Conservation (phyloP, 768 basidiomycete genomes). For the Phanerochaete carnosa region DNA sequence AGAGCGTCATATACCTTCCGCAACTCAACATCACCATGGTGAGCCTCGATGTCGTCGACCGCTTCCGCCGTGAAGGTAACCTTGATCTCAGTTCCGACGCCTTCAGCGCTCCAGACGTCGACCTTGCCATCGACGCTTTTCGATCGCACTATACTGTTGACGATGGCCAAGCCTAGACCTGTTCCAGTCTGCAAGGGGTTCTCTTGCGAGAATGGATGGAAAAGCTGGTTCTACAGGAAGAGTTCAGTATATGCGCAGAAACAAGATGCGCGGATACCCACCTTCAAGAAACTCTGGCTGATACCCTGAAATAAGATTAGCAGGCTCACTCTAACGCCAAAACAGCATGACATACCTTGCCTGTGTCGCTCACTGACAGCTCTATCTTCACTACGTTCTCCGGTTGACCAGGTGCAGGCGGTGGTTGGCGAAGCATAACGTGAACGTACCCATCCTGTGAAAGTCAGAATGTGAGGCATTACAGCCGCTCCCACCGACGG, state of each 20-base stretch:
- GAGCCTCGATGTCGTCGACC: constrained; percentile 34
- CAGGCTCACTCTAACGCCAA: neutral
- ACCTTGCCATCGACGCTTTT: constrained; percentile 87
- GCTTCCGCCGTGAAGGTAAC: constrained; percentile 76
- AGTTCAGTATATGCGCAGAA: neutral
- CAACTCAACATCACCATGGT: constrained; percentile 20
- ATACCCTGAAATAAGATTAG: constrained; percentile 57
- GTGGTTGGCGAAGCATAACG: constrained; percentile 73
- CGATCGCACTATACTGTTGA: constrained; percentile 86
- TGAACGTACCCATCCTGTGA: constrained; percentile 84
- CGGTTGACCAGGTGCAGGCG: constrained; percentile 48
- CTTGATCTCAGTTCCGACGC: constrained; percentile 87
- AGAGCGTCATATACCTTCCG: constrained; percentile 22
- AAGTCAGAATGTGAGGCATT: neutral
- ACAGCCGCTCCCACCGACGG: neutral
- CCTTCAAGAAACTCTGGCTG: constrained; percentile 89
- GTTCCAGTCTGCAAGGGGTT: constrained; percentile 92
- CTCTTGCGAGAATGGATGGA: constrained; percentile 97
- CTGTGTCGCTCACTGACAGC: constrained; percentile 82
- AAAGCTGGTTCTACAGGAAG: constrained; percentile 73
- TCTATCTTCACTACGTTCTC: constrained; percentile 72
- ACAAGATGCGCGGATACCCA: constrained; percentile 23
- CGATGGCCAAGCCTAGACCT: constrained; percentile 91
- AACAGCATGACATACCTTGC: constrained; percentile 55
- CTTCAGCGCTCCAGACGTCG: constrained; percentile 92